Evolutionary conservation across 2,329 filamentous ascomycete species (phyloP).

Genomic region (Cyphellophora europaea): DNA sequence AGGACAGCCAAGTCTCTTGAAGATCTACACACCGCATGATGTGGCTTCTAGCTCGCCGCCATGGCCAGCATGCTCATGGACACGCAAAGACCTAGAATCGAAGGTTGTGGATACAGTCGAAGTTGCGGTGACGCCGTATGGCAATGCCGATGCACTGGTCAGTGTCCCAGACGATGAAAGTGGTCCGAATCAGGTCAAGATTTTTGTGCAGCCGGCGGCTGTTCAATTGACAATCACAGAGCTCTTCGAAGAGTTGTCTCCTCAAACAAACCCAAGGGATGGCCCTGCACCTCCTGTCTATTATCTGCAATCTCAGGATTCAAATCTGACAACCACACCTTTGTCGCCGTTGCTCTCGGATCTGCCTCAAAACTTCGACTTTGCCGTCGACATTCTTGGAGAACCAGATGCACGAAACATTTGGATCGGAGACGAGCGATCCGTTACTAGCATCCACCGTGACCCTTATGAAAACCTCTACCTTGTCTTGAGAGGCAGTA

Average conservation of each 20-base stretch:
- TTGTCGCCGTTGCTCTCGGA: slow-evolving; percentile 9
- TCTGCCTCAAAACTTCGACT: slow-evolving; percentile 12
- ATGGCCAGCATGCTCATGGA: slow-evolving; percentile 15
- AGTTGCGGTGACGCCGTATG: slow-evolving; percentile 17
- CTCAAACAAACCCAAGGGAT: neutral
- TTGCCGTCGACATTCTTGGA: slow-evolving; percentile 11
- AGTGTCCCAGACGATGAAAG: slow-evolving; percentile 1
- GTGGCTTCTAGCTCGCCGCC: slow-evolving; percentile 7
- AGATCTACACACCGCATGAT: neutral
- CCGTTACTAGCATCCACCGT: slow-evolving; percentile 18
- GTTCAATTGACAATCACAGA: slow-evolving; percentile 11
- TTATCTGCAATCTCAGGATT: slow-evolving; percentile 20
- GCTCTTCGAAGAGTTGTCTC: slow-evolving; percentile 11
- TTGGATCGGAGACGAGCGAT: slow-evolving; percentile 17
- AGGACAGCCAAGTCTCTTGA: slow-evolving; percentile 10
- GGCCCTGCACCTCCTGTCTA: slow-evolving; percentile 6
- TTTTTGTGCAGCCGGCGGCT: slow-evolving; percentile 17
- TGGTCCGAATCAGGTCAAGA: slow-evolving; percentile 5
- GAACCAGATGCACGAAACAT: slow-evolving; percentile 18
- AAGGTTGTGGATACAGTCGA: slow-evolving; percentile 13
- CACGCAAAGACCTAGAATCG: slow-evolving; percentile 7
- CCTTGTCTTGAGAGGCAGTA: slow-evolving; percentile 15
- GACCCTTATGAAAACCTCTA: slow-evolving; percentile 21
- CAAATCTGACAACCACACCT: slow-evolving; percentile 14
- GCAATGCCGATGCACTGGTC: slow-evolving; percentile 16